These are phyloP conservation scores for Spinacia oleracea DNA, from an alignment of 179 eudicot genomes.

Conservation along the genomic window DNA sequence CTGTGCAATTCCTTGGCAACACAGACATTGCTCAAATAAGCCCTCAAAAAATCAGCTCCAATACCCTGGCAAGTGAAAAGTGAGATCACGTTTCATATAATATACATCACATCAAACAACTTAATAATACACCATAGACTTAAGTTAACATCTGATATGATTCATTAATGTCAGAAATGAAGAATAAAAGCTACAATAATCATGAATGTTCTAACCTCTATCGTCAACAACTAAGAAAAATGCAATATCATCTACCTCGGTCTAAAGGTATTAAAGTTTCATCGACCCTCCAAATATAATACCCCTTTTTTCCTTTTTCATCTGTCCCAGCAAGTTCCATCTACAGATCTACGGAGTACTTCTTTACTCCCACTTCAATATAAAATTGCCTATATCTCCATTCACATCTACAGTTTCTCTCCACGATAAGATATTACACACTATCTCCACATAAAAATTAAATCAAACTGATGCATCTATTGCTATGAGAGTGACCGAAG, in stretches of 20 bases:
- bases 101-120: not conserved
- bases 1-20: slow-evolving; percentile 85
- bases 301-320: not conserved
- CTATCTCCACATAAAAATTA: too few relatives aligned
- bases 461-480: too few relatives aligned
- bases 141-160: not conserved
- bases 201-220: not conserved
- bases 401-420: too few relatives aligned
- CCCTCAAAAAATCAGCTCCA: slow-evolving; percentile 89
- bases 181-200: not conserved
- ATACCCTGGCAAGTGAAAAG: slow-evolving; percentile 55
- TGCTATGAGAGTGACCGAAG: too few relatives aligned
- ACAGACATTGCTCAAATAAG: slow-evolving; percentile 85
- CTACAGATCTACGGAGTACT: too few relatives aligned
- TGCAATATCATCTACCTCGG: not conserved
- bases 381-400: too few relatives aligned
- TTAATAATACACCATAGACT: not conserved
- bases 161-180: not conserved
- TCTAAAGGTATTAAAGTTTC: not conserved
- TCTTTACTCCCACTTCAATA: too few relatives aligned
- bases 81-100: not conserved
- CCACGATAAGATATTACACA: too few relatives aligned
- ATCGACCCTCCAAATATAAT: not conserved
- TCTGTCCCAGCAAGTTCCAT: too few relatives aligned
- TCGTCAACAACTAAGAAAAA: not conserved